Base-by-base conservation (phyloP, 768 basidiomycete genomes). In the Serendipita sp. region DNA sequence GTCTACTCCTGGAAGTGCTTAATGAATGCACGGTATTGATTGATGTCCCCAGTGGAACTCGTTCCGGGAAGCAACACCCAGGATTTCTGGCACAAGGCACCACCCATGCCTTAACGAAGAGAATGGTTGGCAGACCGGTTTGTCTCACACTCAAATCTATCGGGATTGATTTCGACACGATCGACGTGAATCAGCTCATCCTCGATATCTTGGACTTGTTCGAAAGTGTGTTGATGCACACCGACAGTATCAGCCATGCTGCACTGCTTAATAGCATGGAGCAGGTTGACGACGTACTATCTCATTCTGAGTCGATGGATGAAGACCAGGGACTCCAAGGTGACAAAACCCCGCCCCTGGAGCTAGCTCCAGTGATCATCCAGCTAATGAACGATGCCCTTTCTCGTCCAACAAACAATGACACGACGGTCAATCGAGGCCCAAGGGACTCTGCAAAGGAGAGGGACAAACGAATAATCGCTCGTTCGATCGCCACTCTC, bases 301-400 rank as follows among this genome's bases (percentile, higher is more conserved):
- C 38, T 14, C 38, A 38, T 50, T 20, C 28, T 74, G 76, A 81
- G 7, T 78, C 84, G 0, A 70, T 93, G 64, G 86, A 38, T 38
- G 73, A 75, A 4, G 80, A 79, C 2, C 75, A 79, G 26, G 72
- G 77, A 4, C 81, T 82, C 7, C 80, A 81, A 3, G 72, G 77
- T 0, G 79, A 79, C 66, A 78, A 74, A 0, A 79, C 79, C 73
- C 73, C 75, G 3, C 81, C 82, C 2, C 81, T 85, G 0, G 88
- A 88, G 68, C 74, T 93, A 58, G 85, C 91, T 5, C 86, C 88
- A 69, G 74, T 90, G 51, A 87, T 83, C 1, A 89, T 82, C 56
- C 85, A 82, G 77, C 86, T 90, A 56, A 77, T 93, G 33, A 88
- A 89, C 68, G 87, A 88, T 64, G 82, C 87, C 3, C 75, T 88